These are phyloP conservation scores for Yarrowia bubula DNA, from an alignment of 805 yeast genomes.

Conservation along the genomic window DNA sequence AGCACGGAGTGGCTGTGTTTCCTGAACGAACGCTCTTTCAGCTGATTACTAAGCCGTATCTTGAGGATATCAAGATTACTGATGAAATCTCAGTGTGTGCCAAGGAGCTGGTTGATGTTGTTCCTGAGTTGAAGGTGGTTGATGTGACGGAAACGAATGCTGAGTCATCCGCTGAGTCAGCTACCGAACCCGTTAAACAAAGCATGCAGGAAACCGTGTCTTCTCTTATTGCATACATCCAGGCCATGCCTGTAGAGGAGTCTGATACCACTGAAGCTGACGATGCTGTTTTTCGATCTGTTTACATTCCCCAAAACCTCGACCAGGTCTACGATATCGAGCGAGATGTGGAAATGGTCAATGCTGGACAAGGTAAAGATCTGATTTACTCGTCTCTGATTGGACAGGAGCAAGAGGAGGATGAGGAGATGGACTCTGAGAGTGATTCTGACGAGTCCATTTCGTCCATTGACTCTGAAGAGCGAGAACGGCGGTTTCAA, in stretches of 20 bases:
- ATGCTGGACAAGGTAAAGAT: constrained; percentile 77
- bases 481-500: constrained; percentile 44
- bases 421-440: constrained; percentile 30
- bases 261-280: constrained; percentile 47
- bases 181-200: background rate
- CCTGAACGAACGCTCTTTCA: constrained; percentile 80
- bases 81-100: background rate
- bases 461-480: constrained; percentile 30
- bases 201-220: constrained; percentile 38
- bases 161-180: background rate
- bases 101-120: background rate
- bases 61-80: constrained; percentile 35
- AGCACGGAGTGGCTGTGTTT: constrained; percentile 69
- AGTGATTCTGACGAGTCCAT: constrained; percentile 37
- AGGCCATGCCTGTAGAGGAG: constrained; percentile 34
- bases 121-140: background rate
- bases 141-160: constrained; percentile 31
- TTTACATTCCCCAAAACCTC: constrained; percentile 67
- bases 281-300: constrained; percentile 87
- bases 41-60: constrained; percentile 50
- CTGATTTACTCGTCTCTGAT: constrained; percentile 48
- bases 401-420: constrained; percentile 30
- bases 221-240: constrained; percentile 33
- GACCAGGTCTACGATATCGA: constrained; percentile 55
- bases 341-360: constrained; percentile 69